Evolutionary conservation across 495 filamentous ascomycete genomes (phyloP).

Genomic region (Daldinia concentrica): DNA sequence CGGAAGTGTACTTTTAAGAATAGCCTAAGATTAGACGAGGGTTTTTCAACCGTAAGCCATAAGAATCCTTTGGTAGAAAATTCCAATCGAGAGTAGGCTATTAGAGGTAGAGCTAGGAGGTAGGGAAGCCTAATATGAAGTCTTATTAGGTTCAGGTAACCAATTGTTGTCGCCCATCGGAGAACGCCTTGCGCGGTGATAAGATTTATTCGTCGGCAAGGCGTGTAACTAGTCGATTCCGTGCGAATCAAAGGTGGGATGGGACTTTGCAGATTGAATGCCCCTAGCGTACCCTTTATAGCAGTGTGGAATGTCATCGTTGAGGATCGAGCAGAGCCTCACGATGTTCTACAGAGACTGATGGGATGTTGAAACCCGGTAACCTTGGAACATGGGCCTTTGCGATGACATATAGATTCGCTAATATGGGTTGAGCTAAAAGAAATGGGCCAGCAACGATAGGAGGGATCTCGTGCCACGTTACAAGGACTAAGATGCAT

Average conservation of each 20-base stretch:
- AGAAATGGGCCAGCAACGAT: slow-evolving; percentile 22
- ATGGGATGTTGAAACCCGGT: slow-evolving; percentile 8
- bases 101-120: neutral
- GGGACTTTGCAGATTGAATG: slow-evolving; percentile 15
- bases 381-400: slow-evolving; percentile 9
- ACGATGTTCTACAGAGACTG: slow-evolving; percentile 3
- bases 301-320: neutral
- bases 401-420: slow-evolving; percentile 9
- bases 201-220: slow-evolving; percentile 22
- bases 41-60: slow-evolving; percentile 4
- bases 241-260: slow-evolving; percentile 13
- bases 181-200: slow-evolving; percentile 6
- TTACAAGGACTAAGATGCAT: slow-evolving; percentile 30
- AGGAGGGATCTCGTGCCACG: slow-evolving; percentile 37
- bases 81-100: neutral
- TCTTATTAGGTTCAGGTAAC: slow-evolving; percentile 16
- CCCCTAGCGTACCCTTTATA: neutral
- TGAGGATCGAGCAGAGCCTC: slow-evolving; percentile 30
- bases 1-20: neutral
- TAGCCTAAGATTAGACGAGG: neutral
- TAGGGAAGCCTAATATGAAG: neutral
- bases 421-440: slow-evolving; percentile 25
- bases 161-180: slow-evolving; percentile 15
- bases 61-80: neutral
- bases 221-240: slow-evolving; percentile 7